These are phyloP conservation scores for Gentiana macrophylla DNA, from an alignment of 257 asterid genomes.

Conservation along the genomic window DNA sequence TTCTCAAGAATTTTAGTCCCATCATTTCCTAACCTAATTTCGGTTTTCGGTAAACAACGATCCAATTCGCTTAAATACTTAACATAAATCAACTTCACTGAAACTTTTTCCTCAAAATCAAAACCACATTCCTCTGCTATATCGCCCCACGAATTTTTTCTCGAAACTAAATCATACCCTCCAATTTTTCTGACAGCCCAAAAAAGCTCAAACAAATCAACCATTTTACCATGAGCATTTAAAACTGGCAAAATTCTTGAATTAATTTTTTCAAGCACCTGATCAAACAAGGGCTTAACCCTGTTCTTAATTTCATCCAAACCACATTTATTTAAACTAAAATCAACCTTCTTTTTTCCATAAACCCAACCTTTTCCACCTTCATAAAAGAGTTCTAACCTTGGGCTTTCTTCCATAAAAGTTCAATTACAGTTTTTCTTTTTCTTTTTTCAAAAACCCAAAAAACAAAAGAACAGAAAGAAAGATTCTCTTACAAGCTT, in stretches of 20 bases:
- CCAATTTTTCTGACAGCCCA: slow-evolving; percentile 56
- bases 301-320: slow-evolving; percentile 42
- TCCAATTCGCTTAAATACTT: slow-evolving; percentile 57
- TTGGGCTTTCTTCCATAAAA: slow-evolving; percentile 43
- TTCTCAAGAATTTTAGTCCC: slow-evolving; percentile 20
- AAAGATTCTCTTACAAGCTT: background rate
- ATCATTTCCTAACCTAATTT: slow-evolving; percentile 16
- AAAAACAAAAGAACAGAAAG: background rate
- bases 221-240: slow-evolving; percentile 32
- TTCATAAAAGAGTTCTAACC: slow-evolving; percentile 15
- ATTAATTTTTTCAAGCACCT: slow-evolving; percentile 24
- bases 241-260: slow-evolving; percentile 44
- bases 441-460: background rate
- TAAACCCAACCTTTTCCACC: slow-evolving; percentile 14
- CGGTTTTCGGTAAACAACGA: slow-evolving; percentile 33
- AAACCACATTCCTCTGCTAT: slow-evolving; percentile 51
- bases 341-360: slow-evolving; percentile 21
- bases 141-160: slow-evolving; percentile 41
- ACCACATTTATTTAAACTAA: slow-evolving; percentile 22
- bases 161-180: slow-evolving; percentile 32
- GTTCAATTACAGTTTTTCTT: slow-evolving; percentile 4
- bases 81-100: slow-evolving; percentile 34
- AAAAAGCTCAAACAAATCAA: slow-evolving; percentile 60
- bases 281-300: slow-evolving; percentile 47
- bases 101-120: slow-evolving; percentile 18